Conservation (phyloP, 345 rosid species). For the Trapa bicornis region DNA sequence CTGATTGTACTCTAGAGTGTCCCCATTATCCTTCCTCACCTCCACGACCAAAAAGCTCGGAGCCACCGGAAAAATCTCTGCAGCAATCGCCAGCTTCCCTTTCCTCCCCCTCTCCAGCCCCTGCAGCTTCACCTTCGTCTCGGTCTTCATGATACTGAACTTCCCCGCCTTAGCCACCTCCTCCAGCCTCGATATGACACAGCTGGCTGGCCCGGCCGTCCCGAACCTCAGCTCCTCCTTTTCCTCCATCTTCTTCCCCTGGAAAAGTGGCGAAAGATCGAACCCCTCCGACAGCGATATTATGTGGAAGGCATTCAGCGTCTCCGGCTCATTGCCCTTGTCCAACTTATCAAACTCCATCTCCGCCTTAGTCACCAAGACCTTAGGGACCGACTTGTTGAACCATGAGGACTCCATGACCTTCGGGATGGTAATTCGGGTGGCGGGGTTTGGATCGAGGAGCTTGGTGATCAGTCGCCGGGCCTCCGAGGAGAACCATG, state of each 20-base stretch:
- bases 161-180: conserved; percentile 57
- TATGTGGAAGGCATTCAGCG: conserved; percentile 77
- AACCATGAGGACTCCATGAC: conserved; percentile 73
- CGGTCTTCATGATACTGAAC: conserved; percentile 64
- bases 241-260: conserved; percentile 76
- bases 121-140: conserved; percentile 47
- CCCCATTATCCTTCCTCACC: conserved; percentile 26
- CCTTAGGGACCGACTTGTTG: conserved; percentile 41
- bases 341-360: conserved; percentile 21
- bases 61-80: conserved; percentile 19
- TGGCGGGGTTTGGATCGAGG: conserved; percentile 68
- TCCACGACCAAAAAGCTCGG: conserved; percentile 19
- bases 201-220: conserved; percentile 67
- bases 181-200: conserved; percentile 70
- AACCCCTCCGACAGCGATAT: conserved; percentile 83
- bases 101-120: conserved; percentile 19
- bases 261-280: conserved; percentile 74
- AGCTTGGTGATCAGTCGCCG: conserved; percentile 64
- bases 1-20: conserved; percentile 22
- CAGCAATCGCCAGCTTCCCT: conserved; percentile 18
- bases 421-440: conserved; percentile 38
- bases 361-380: conserved; percentile 15
- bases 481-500: conserved; percentile 23
- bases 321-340: conserved; percentile 40
- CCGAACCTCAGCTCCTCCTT: conserved; percentile 76